phyloP scores from a whole-genome alignment of 257 asterid genomes.

The Gardenia jasminoides region DNA sequence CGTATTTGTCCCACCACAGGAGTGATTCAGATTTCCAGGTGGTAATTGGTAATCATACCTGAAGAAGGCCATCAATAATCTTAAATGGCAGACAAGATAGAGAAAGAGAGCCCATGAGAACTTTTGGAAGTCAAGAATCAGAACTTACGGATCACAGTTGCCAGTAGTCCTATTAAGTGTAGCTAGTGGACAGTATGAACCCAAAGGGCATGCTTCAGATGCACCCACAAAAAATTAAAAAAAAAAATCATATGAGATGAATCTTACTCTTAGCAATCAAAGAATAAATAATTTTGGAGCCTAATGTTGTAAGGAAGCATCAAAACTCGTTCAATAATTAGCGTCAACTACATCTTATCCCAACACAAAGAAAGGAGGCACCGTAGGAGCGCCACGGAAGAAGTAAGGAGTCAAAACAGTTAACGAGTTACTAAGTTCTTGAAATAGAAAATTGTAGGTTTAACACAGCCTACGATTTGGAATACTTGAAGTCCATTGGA shows the following conservation, averaged over 20 bases:
- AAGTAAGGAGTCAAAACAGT: too few relatives aligned
- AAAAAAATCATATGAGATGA: constrained; percentile 15
- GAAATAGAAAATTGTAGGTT: too few relatives aligned
- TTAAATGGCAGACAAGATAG: constrained; percentile 11
- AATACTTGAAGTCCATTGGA: too few relatives aligned
- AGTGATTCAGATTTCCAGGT: constrained; percentile 48
- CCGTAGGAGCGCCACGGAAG: constrained; percentile 38
- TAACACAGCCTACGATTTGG: too few relatives aligned
- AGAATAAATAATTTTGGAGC: not conserved
- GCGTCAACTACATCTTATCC: not conserved
- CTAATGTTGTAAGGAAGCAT: not conserved
- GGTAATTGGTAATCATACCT: constrained; percentile 80
- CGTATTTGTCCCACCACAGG: constrained; percentile 88
- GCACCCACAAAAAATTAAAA: too few relatives aligned
- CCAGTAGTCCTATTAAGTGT: constrained; percentile 48
- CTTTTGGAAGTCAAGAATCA: constrained; percentile 1
- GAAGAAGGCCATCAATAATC: constrained; percentile 26
- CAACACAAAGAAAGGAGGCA: constrained; percentile 58
- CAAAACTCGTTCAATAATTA: not conserved
- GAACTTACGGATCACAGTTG: constrained; percentile 79
- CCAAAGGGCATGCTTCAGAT: constrained; percentile 82
- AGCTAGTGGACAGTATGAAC: constrained; percentile 86
- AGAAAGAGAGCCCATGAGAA: constrained; percentile 3
- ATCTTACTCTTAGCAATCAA: constrained; percentile 8
- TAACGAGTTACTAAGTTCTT: too few relatives aligned